Evolutionary conservation across 2,329 filamentous ascomycete genomes (phyloP).

Genomic region (Aspergillus amoenus): DNA sequence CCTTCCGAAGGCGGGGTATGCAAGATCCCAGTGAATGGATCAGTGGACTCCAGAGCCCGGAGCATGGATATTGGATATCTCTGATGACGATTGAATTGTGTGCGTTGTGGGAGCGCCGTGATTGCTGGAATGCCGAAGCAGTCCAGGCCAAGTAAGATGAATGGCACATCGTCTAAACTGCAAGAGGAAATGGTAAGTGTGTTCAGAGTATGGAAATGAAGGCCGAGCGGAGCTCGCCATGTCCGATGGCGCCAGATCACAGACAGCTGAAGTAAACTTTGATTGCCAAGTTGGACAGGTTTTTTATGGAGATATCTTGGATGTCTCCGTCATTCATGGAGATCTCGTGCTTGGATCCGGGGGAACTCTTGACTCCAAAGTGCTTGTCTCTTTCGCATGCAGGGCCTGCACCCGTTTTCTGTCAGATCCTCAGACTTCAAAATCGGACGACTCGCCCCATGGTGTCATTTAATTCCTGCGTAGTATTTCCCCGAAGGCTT

Average conservation of each 20-base stretch:
- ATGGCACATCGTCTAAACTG: constrained; percentile 6
- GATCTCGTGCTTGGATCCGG: no score
- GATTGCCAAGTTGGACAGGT: no score
- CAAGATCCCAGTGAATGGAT: neutral
- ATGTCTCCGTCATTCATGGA: no score
- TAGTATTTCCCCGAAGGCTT: neutral
- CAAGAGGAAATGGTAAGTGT: constrained; percentile 5
- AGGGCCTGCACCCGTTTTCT: no score
- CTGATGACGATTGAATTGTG: neutral
- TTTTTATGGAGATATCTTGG: no score
- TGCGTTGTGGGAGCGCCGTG: neutral
- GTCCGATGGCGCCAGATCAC: neutral
- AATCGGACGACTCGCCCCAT: neutral
- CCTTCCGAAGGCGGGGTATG: neutral
- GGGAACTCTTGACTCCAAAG: no score
- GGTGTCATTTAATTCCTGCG: constrained; percentile 15
- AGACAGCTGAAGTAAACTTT: neutral
- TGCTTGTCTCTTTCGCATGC: no score
- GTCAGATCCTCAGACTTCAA: no score
- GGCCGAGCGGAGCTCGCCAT: neutral
- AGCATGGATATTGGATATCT: neutral
- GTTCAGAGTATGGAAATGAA: neutral
- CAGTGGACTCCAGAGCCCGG: neutral
- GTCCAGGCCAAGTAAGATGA: neutral
- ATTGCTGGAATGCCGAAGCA: neutral